phyloP scores from a whole-genome alignment of 768 basidiomycete genomes.

The Melanogaster broomeanus region DNA sequence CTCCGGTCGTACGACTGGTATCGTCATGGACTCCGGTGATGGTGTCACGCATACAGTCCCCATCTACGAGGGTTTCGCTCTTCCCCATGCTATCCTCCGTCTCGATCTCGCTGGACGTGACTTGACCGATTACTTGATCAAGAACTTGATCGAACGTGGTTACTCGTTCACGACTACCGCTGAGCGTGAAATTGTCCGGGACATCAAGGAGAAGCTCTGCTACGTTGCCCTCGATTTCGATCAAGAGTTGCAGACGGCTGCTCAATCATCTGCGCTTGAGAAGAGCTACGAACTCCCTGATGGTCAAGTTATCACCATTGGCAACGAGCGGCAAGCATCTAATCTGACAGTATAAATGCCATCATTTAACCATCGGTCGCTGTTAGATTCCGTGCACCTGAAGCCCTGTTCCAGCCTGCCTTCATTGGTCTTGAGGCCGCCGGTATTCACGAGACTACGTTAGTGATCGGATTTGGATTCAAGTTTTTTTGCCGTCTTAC shows the following conservation, averaged over 20 bases:
- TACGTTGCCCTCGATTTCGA: slow-evolving; percentile 95
- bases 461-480: slow-evolving; percentile 3
- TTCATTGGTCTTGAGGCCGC: slow-evolving; percentile 73
- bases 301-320: slow-evolving; percentile 91
- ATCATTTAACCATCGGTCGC: background rate
- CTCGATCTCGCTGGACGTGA: no score
- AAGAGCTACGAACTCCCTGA: slow-evolving; percentile 93
- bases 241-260: slow-evolving; percentile 89
- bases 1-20: slow-evolving; percentile 92
- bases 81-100: no score
- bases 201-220: slow-evolving; percentile 94
- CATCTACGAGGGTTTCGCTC: slow-evolving; percentile 92
- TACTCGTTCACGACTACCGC: slow-evolving; percentile 93
- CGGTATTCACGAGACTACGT: slow-evolving; percentile 81
- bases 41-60: slow-evolving; percentile 96
- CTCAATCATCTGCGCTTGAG: slow-evolving; percentile 85
- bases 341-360: background rate
- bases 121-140: no score
- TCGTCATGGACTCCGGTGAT: slow-evolving; percentile 95
- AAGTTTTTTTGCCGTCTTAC: background rate
- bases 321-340: slow-evolving; percentile 55
- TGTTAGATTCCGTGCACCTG: slow-evolving; percentile 55
- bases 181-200: slow-evolving; percentile 92
- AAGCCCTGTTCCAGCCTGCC: slow-evolving; percentile 60
- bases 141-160: no score